Conservation (phyloP, 2,329 filamentous ascomycete species). For the Plectosphaerella sp. region DNA sequence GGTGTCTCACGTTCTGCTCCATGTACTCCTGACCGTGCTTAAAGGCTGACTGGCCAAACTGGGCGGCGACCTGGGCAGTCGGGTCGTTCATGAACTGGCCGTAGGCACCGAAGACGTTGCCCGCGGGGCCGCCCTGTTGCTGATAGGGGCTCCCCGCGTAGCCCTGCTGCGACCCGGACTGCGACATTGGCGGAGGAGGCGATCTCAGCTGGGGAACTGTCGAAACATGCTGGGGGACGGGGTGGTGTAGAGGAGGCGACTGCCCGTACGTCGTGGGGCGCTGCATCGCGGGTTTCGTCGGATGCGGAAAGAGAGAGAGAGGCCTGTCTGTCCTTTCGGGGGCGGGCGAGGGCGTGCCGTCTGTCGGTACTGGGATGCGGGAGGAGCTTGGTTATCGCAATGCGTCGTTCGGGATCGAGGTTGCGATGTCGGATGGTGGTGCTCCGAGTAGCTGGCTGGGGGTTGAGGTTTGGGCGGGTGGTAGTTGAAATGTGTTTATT, state of each 20-base stretch:
- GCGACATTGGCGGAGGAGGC: conserved; percentile 74
- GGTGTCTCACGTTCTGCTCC: conserved; percentile 77
- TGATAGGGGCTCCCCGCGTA: conserved; percentile 67
- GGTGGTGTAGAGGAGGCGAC: conserved; percentile 92
- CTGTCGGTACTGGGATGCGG: no score
- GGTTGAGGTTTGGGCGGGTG: conserved; percentile 2
- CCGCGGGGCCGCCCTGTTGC: conserved; percentile 49
- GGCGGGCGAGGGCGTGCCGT: not conserved
- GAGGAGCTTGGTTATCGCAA: not conserved
- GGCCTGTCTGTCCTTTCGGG: conserved; percentile 5
- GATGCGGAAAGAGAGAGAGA: not conserved
- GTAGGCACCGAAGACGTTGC: conserved; percentile 66
- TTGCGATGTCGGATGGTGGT: not conserved
- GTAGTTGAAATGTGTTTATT: conserved; percentile 23
- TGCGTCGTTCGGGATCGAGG: not conserved
- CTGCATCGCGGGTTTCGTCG: conserved; percentile 60
- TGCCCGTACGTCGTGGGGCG: conserved; percentile 75
- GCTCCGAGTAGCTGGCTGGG: not conserved
- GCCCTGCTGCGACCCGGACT: conserved; percentile 58
- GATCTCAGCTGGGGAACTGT: conserved; percentile 96
- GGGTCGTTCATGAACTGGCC: conserved; percentile 95
- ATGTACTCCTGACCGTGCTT: conserved; percentile 90
- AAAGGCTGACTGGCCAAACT: conserved; percentile 89
- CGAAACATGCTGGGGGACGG: conserved; percentile 96
- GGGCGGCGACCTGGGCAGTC: conserved; percentile 88